These are phyloP conservation scores for Friedmanniomyces simplex DNA, from an alignment of 495 filamentous ascomycete genomes.

Conservation along the genomic window DNA sequence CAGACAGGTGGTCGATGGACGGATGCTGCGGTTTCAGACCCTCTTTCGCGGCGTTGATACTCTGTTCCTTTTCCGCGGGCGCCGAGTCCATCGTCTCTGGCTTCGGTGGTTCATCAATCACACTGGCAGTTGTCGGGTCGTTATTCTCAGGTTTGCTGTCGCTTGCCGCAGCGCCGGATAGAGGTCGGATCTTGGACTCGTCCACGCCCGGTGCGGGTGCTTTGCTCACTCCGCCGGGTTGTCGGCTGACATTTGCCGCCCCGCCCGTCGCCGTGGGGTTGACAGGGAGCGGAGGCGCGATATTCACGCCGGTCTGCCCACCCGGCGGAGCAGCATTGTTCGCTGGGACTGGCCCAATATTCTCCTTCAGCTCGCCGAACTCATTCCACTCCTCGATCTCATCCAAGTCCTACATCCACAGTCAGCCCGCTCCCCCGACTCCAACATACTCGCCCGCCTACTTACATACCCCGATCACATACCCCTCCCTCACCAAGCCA, in stretches of 20 bases:
- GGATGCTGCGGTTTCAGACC: neutral
- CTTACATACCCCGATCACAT: conserved; percentile 70
- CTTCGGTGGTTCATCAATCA: neutral
- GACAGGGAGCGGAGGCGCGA: conserved; percentile 7
- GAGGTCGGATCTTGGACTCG: neutral
- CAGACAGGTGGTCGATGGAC: conserved; percentile 9
- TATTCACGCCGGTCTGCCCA: conserved; percentile 12
- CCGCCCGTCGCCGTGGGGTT: conserved; percentile 10
- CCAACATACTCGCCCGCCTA: neutral
- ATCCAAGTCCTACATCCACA: conserved; percentile 68
- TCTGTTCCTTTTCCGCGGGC: conserved; percentile 11
- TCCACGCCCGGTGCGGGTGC: neutral
- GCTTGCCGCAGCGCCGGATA: conserved; percentile 11
- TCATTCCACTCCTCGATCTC: conserved; percentile 99
- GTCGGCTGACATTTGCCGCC: neutral
- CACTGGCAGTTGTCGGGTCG: neutral
- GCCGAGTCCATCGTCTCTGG: conserved; percentile 15
- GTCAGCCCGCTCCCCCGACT: neutral
- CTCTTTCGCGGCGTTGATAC: conserved; percentile 2
- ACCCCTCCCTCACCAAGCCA: conserved; percentile 75
- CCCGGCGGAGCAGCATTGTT: conserved; percentile 12
- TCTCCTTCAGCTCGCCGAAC: conserved; percentile 85
- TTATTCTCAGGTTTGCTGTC: neutral
- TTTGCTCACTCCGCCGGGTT: neutral
- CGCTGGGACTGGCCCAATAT: conserved; percentile 44